Evolutionary conservation across 768 basidiomycete genomes (phyloP), one percentile per base, ranked within the genome.

Genomic region (Xerocomellus dryophilus): DNA sequence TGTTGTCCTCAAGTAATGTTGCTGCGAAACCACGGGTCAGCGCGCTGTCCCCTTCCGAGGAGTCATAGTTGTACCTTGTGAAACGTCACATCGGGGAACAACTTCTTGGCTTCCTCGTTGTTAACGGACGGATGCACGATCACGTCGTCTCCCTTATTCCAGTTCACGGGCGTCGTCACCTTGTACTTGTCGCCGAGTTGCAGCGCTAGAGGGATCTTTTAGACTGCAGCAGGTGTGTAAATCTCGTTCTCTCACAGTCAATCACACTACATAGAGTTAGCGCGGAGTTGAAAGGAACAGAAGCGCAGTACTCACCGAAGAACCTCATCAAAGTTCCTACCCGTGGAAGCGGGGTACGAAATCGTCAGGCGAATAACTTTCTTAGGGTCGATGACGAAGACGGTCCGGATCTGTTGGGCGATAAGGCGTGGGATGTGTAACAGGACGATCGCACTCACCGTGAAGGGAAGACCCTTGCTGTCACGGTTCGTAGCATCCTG

Each of bases 351-450:
- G 54, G 97, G 97, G 78, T 98, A 98, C 25, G 93, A 76, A 60
- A 99, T 64, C 15, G 84, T 90, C 64, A 97, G 76, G 57, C 96
- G 90, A 68, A 99, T 97, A 64, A 84, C 80, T 77, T 97, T 93
- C 76, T 92, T 93, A 42, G 97, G 95, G 76, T 99, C 97, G 66
- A 99, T 93, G 60, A 99, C 76, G 73, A 96, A 99, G 56, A 99
- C 97, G 8, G 93, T 97, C 56, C 97, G 88, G 73, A 99, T 84
- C 88, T 91, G 52, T 17, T 32, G 42, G 23, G 47, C 50, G 42
- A 41, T 59, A 35, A 54, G 47, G 14, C 18, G 6, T 39, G 27
- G 14, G 10, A 36, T 36, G 25, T 39, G 35, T 27, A 32, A 36
- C 18, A 15, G 18, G 14, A 34, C 12, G 17, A 25, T 44, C 9